These are phyloP conservation scores for Phyllosticta citribraziliensis DNA, from an alignment of 2,329 filamentous ascomycete species.

Conservation along the genomic window DNA sequence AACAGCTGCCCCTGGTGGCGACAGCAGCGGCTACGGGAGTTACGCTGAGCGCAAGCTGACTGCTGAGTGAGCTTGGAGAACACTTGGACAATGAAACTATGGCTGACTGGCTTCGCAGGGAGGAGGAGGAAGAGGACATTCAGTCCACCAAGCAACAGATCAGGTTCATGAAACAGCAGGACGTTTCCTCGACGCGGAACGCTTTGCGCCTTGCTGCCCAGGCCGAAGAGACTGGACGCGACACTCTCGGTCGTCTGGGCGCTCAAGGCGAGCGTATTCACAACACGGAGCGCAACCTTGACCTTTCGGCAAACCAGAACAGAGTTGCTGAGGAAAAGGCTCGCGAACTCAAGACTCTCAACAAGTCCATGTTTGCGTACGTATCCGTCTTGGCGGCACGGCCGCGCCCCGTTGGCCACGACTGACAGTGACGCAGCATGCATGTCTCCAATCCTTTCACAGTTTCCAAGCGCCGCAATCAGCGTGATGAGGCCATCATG, in stretches of 20 bases:
- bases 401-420: constrained; percentile 42
- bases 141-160: constrained; percentile 65
- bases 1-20: constrained; percentile 14
- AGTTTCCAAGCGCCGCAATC: constrained; percentile 40
- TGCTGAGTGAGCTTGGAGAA: constrained; percentile 44
- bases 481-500: constrained; percentile 61
- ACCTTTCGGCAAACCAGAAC: constrained; percentile 68
- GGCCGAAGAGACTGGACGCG: constrained; percentile 60
- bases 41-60: constrained; percentile 70
- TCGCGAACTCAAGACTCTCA: constrained; percentile 72
- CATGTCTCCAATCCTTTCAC: constrained; percentile 48
- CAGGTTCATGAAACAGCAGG: constrained; percentile 64
- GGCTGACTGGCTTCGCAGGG: constrained; percentile 11
- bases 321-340: constrained; percentile 71
- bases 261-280: constrained; percentile 59
- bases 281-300: constrained; percentile 74
- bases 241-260: constrained; percentile 63
- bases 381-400: constrained; percentile 30
- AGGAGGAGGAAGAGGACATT: constrained; percentile 65
- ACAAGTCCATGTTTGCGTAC: constrained; percentile 85
- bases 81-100: neutral
- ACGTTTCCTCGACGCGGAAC: constrained; percentile 62
- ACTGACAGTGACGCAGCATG: constrained; percentile 11
- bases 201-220: constrained; percentile 58
- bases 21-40: constrained; percentile 32